phyloP scores from a whole-genome alignment of 1,284 basidiomycete genomes.

The Waitea zeae region DNA sequence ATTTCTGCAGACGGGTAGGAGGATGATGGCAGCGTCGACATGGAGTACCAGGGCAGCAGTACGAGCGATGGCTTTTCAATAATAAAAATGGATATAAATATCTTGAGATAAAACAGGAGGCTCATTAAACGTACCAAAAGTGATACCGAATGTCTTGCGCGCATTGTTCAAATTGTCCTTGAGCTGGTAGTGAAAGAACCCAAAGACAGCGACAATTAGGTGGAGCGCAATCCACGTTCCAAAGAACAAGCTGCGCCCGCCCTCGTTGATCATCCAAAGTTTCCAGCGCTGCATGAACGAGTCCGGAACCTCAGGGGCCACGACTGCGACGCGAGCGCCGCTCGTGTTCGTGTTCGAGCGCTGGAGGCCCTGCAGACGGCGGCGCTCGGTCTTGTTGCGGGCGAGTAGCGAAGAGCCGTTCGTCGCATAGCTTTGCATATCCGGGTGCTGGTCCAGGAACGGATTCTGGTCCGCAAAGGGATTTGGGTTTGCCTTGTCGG shows the following conservation, averaged over 20 bases:
- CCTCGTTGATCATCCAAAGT: slow-evolving; percentile 86
- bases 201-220: slow-evolving; percentile 52
- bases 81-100: slow-evolving; percentile 1
- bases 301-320: slow-evolving; percentile 16
- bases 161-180: slow-evolving; percentile 63
- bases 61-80: slow-evolving; percentile 52
- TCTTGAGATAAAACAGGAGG: neutral
- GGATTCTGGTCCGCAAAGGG: too few species aligned
- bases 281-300: slow-evolving; percentile 29
- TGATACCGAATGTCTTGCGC: slow-evolving; percentile 49
- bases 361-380: slow-evolving; percentile 65
- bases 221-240: slow-evolving; percentile 63
- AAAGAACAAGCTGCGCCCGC: slow-evolving; percentile 62
- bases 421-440: slow-evolving; percentile 17
- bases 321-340: slow-evolving; percentile 10
- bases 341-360: slow-evolving; percentile 23
- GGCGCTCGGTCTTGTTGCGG: slow-evolving; percentile 67
- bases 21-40: slow-evolving; percentile 78
- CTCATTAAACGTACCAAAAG: slow-evolving; percentile 41
- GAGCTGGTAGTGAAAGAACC: slow-evolving; percentile 56
- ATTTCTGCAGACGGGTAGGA: slow-evolving; percentile 82
- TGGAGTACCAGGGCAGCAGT: slow-evolving; percentile 75
- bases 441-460: slow-evolving; percentile 33
- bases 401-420: slow-evolving; percentile 26
- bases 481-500: slow-evolving; percentile 39